Percentiles rank a stretch among this genome's conserved stretches.
These are phyloP conservation scores for Balakata baccata DNA, from an alignment of 345 rosid genomes.

Conservation along the genomic window DNA sequence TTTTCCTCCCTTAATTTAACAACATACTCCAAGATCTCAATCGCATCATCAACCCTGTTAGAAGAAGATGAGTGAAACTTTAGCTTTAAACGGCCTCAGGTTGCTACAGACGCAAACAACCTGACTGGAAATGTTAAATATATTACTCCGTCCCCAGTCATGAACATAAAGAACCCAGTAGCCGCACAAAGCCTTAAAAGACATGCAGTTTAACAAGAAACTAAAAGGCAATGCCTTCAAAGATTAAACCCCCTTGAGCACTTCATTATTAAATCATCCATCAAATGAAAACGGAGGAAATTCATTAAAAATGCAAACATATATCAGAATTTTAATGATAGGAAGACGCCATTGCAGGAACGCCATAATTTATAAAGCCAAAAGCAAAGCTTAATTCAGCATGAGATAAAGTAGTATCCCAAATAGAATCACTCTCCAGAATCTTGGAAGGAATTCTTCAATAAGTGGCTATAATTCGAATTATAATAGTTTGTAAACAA, in stretches of 20 bases:
- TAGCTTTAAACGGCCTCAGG: constrained; percentile 6
- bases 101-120: not conserved
- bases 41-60: constrained; percentile 92
- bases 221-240: not conserved
- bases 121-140: no score
- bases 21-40: constrained; percentile 86
- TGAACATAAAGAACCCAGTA: not conserved
- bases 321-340: not conserved
- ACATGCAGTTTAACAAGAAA: not conserved
- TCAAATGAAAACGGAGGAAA: not conserved
- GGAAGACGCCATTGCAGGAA: not conserved
- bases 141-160: not conserved
- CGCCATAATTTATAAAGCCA: not conserved
- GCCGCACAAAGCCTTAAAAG: not conserved
- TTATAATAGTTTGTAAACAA: not conserved
- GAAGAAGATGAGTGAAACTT: not conserved
- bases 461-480: not conserved
- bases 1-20: constrained; percentile 91
- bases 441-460: no score
- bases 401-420: not conserved
- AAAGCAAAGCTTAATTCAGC: not conserved
- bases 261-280: not conserved
- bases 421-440: no score
- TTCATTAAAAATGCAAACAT: not conserved
- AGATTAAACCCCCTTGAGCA: not conserved